Evolutionary conservation across 106 monocot species (phyloP).

Genomic region (Cymbidium sinense): DNA sequence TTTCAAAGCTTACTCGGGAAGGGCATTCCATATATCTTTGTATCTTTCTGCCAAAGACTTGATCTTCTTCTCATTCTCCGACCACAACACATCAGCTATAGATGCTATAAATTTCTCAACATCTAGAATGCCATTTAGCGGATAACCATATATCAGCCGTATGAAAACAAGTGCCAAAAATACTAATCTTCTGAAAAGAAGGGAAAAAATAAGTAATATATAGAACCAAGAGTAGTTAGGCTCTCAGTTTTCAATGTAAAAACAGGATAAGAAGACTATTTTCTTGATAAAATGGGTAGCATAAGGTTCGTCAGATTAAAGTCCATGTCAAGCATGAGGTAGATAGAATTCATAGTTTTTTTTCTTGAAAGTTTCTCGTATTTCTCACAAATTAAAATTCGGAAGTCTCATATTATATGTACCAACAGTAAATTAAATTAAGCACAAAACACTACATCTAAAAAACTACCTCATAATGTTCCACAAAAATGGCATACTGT

Average conservation of each 20-base stretch:
- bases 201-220: background rate
- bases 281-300: background rate
- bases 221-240: background rate
- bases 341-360: background rate
- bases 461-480: too few relatives aligned
- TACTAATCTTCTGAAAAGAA: background rate
- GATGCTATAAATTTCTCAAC: slow-evolving; percentile 30
- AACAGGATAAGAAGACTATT: background rate
- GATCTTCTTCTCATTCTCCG: slow-evolving; percentile 56
- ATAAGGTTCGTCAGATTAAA: background rate
- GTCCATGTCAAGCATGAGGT: background rate
- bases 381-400: background rate
- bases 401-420: background rate
- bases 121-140: slow-evolving; percentile 17
- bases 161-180: background rate
- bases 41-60: slow-evolving; percentile 60
- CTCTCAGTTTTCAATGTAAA: background rate
- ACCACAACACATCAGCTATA: slow-evolving; percentile 41
- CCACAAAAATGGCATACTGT: too few relatives aligned
- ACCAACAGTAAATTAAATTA: too few relatives aligned
- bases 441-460: too few relatives aligned
- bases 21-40: slow-evolving; percentile 43
- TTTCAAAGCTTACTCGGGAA: slow-evolving; percentile 12
- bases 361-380: background rate
- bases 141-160: background rate